Conservation (phyloP, 1,139 yeast species). For the Yarrowia galli region DNA sequence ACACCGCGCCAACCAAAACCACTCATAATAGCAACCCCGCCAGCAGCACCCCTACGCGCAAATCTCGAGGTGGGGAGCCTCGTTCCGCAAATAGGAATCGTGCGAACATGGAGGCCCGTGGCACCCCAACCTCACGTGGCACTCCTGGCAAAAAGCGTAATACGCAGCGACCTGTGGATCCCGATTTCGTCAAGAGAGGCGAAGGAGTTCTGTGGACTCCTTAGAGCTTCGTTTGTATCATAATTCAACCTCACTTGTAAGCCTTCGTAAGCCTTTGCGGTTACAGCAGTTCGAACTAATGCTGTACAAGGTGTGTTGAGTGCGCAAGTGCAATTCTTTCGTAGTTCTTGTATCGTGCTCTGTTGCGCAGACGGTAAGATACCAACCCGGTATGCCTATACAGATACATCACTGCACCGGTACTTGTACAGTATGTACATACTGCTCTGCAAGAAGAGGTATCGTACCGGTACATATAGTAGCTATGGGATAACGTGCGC, state of each 20-base stretch:
- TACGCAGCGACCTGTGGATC: constrained; percentile 12
- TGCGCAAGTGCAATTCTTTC: no score
- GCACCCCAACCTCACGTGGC: background rate
- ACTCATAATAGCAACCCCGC: background rate
- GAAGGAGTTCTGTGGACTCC: constrained; percentile 36
- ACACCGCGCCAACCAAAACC: constrained; percentile 2
- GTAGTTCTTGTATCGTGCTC: no score
- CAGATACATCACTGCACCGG: no score
- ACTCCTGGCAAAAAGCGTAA: constrained; percentile 12
- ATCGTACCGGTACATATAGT: no score
- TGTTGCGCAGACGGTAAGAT: no score
- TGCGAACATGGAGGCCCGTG: background rate
- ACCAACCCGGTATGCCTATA: no score
- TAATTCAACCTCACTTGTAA: background rate
- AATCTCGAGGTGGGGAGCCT: constrained; percentile 12
- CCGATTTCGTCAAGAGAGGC: constrained; percentile 33
- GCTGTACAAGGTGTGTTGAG: no score
- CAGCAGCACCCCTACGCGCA: constrained; percentile 1
- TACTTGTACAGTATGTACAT: no score
- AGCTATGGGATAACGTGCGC: no score
- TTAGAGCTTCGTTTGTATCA: background rate
- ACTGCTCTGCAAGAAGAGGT: no score
- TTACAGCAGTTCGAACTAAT: no score
- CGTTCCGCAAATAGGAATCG: constrained; percentile 6
- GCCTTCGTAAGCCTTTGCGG: no score